Evolutionary conservation across 768 basidiomycete genomes (phyloP).

Genomic region (Aureoboletus auriporus): DNA sequence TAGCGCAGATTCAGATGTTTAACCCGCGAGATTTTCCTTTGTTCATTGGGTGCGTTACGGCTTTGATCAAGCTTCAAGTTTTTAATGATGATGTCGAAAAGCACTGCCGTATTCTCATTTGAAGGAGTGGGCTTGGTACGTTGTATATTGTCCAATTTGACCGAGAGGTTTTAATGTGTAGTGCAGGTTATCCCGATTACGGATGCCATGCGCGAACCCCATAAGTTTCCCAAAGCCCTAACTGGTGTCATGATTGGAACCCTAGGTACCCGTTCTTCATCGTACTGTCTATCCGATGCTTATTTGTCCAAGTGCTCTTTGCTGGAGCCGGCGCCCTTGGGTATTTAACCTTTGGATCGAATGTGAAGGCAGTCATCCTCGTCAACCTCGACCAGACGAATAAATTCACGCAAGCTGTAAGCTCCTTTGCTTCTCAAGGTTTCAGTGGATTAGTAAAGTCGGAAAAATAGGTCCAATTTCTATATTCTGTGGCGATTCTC

Average conservation of each 20-base stretch:
- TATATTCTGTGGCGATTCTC: conserved; percentile 90
- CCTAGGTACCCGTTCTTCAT: conserved; percentile 43
- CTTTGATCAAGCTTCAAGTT: background rate
- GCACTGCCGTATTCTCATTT: conserved; percentile 97
- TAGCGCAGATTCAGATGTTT: conserved; percentile 80
- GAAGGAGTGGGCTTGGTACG: conserved; percentile 91
- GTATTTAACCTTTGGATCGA: conserved; percentile 83
- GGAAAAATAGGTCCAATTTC: conserved; percentile 60
- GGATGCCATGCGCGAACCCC: conserved; percentile 94
- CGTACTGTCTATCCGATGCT: background rate
- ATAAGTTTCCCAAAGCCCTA: conserved; percentile 84
- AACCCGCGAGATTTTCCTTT: conserved; percentile 88
- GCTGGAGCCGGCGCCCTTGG: conserved; percentile 84
- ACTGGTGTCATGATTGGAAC: conserved; percentile 91
- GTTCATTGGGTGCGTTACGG: conserved; percentile 72
- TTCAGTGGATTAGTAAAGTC: background rate
- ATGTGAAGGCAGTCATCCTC: conserved; percentile 90
- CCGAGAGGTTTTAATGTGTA: background rate
- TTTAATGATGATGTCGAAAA: conserved; percentile 26
- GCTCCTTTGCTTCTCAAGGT: conserved; percentile 28
- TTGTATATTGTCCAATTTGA: background rate
- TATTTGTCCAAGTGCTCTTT: conserved; percentile 58
- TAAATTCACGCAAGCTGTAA: conserved; percentile 83
- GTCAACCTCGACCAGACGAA: conserved; percentile 85
- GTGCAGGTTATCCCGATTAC: conserved; percentile 89